phyloP scores from a whole-genome alignment of 768 basidiomycete genomes.

The Tricholoma sp. region DNA sequence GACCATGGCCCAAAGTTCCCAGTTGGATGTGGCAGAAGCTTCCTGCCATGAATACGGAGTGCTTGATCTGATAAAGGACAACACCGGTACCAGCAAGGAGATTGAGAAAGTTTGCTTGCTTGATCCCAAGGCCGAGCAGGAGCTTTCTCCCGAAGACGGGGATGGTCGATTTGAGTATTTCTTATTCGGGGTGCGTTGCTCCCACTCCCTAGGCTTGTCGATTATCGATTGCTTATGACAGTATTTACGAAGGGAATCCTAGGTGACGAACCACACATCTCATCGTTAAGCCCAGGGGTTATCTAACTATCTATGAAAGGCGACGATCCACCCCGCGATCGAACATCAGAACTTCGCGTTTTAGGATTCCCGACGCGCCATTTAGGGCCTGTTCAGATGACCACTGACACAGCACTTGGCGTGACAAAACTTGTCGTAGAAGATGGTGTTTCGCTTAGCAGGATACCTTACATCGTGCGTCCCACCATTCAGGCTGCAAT shows the following conservation, averaged over 20 bases:
- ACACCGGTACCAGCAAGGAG: constrained; percentile 30
- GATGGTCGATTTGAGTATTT: constrained; percentile 79
- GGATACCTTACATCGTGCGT: constrained; percentile 71
- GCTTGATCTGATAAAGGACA: constrained; percentile 50
- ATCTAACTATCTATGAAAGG: constrained; percentile 50
- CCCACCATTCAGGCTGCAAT: neutral
- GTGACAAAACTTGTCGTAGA: constrained; percentile 82
- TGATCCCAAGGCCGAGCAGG: constrained; percentile 80
- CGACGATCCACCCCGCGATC: constrained; percentile 93
- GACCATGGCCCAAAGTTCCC: constrained; percentile 2
- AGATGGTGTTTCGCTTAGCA: constrained; percentile 65
- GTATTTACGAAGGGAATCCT: constrained; percentile 49
- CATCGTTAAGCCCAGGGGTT: neutral
- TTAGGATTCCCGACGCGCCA: constrained; percentile 85
- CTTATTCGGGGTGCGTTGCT: constrained; percentile 71
- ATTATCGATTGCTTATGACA: neutral
- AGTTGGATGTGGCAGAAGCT: constrained; percentile 25
- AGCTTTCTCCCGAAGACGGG: constrained; percentile 72
- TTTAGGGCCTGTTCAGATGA: constrained; percentile 92
- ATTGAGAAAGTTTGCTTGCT: constrained; percentile 72
- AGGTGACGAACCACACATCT: constrained; percentile 28
- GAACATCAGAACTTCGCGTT: constrained; percentile 82
- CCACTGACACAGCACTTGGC: constrained; percentile 93
- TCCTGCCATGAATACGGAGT: constrained; percentile 49
- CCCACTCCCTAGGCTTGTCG: neutral